Evolutionary conservation across 2,329 filamentous ascomycete genomes (phyloP).

Genomic region (Fusarium sp.): DNA sequence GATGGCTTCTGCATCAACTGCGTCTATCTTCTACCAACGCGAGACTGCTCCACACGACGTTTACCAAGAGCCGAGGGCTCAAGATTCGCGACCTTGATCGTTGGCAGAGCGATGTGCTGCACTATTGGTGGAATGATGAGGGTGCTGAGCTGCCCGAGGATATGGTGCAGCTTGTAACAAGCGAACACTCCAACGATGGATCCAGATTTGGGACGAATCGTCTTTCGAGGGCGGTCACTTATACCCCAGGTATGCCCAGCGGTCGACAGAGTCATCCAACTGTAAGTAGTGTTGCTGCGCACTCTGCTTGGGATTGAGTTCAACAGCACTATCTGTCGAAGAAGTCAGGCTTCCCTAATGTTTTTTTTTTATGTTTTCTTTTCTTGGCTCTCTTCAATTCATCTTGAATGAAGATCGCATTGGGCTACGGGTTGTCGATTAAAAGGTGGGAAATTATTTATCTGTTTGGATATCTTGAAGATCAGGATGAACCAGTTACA

Average conservation of each 20-base stretch:
- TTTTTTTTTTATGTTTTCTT: background rate
- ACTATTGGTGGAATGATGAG: conserved; percentile 52
- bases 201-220: conserved; percentile 44
- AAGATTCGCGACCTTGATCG: conserved; percentile 49
- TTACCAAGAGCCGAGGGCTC: conserved; percentile 45
- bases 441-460: background rate
- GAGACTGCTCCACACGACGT: conserved; percentile 54
- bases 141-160: conserved; percentile 33
- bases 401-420: background rate
- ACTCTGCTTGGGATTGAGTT: conserved; percentile 20
- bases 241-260: conserved; percentile 28
- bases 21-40: conserved; percentile 59
- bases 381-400: background rate
- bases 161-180: conserved; percentile 32
- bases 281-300: conserved; percentile 21
- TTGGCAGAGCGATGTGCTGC: conserved; percentile 54
- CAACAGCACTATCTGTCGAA: background rate
- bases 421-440: background rate
- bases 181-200: conserved; percentile 40
- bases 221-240: conserved; percentile 46
- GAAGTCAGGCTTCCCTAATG: background rate
- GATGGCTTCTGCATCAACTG: conserved; percentile 65
- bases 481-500: conserved; percentile 24
- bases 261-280: conserved; percentile 14
- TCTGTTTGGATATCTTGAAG: background rate